These are phyloP conservation scores for Trichoderma asperelloides DNA, from an alignment of 495 filamentous ascomycete genomes.

Conservation along the genomic window DNA sequence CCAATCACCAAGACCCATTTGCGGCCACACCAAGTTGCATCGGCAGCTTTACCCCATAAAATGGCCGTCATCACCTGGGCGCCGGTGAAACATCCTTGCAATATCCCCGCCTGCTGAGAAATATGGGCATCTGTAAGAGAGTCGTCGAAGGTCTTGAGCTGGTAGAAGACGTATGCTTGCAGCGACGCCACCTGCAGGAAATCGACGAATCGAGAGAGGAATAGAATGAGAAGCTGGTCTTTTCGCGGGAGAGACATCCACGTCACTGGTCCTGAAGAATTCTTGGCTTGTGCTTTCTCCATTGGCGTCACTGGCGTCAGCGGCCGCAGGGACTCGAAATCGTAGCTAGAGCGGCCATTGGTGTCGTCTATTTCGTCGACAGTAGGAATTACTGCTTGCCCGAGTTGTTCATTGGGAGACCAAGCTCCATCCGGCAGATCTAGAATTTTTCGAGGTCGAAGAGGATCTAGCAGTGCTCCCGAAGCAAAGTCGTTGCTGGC, in stretches of 20 bases:
- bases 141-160: slow-evolving; percentile 60
- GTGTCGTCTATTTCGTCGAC: neutral
- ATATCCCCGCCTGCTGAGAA: slow-evolving; percentile 65
- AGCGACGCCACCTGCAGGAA: slow-evolving; percentile 14
- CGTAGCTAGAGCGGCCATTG: neutral
- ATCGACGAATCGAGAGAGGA: slow-evolving; percentile 65
- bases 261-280: slow-evolving; percentile 33
- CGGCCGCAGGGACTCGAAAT: slow-evolving; percentile 5
- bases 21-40: slow-evolving; percentile 60
- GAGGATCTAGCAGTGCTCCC: neutral
- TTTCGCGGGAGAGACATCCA: slow-evolving; percentile 66
- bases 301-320: neutral
- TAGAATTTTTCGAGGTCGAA: neutral
- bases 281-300: neutral
- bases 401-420: neutral
- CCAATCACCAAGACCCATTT: slow-evolving; percentile 73
- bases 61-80: slow-evolving; percentile 80
- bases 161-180: slow-evolving; percentile 68
- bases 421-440: neutral
- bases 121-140: slow-evolving; percentile 58
- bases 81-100: slow-evolving; percentile 71
- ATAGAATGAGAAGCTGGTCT: slow-evolving; percentile 64
- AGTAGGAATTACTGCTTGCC: neutral
- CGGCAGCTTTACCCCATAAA: slow-evolving; percentile 69
- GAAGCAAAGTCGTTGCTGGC: slow-evolving; percentile 4